Base-by-base conservation (phyloP, 345 rosid species). In the Corchorus olitorius region DNA sequence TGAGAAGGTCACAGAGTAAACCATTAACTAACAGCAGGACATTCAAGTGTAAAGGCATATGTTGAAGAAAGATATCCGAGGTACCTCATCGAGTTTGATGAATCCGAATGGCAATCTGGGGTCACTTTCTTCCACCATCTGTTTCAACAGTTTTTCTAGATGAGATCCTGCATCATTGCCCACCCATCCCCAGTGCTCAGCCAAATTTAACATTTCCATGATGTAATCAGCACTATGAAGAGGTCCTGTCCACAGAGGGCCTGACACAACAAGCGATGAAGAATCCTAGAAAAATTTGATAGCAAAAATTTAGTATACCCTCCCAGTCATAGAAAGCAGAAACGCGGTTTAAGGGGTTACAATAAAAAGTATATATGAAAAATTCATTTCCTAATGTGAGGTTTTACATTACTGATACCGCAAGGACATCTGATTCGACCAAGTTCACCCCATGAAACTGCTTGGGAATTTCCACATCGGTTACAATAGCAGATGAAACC, bases 231-330 rank as follows among this genome's bases (percentile, higher is more conserved):
- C 84, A 34, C 82, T 78, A 65, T 93, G 99, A 79, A 95, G 96
- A 52, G 97, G 91, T 70, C 97, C 99, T 45, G 86, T 87, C 98
- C 97, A 93, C 61, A 95, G 56, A 52, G 99, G 96, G 46, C 73
- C 60, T 8, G 60, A 63, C 92, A 91, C 89, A 22, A 82, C 84
- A 12, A 84, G 77, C 5, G 92, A 85, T 56, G 88, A 56, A 66
- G 87, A 75, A 74, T 72, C 85, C 91, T 88, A 81, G 41, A 79
- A 75, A 56, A 62, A 56, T 34, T 16, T 37, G 7, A 33, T 61
- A 46, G 11, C 8, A 59, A 72, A 59, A 72, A 69, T 63, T 58
- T 48, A 72, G 60, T 56, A 68, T 45, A 68, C 34, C 33, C 19
- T 37, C 8, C 60, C 55, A 46, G 55, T 66, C 5, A 11, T 35